Base-by-base conservation (phyloP, 1,284 basidiomycete genomes). In the Phlebopus sp. region DNA sequence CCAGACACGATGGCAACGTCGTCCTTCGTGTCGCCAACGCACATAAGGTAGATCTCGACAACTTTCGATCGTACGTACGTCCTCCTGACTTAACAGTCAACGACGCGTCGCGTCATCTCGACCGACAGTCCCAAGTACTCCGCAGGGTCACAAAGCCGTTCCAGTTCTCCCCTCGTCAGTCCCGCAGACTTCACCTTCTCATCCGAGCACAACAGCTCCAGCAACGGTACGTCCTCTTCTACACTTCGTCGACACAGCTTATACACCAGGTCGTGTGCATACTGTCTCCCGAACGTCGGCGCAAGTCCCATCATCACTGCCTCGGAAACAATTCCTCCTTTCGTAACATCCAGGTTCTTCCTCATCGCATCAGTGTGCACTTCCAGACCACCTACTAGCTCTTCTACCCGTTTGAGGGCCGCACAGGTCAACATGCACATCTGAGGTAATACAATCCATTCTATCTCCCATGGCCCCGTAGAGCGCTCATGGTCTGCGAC, bases 281-380 rank as follows among this genome's bases (percentile, higher is more conserved):
- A 60, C 46, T 74, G 73, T 31, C 73, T 60, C 17, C 74, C 74
- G 39, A 73, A 56, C 41, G 50, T 59, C 49, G 59, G 64, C 13
- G 70, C 73, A 15, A 76, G 60, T 1, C 58, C 63, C 73, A 74
- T 73, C 73, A 75, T 76, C 40, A 73, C 71, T 2, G 70, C 72
- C 53, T 75, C 73, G 25, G 71, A 72, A 21, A 67, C 64, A 40
- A 76, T 67, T 3, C 60, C 59, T 0, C 72, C 72, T 31, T 66
- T 63, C 17, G 72, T 72, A 8, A 69, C 34, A 2, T 52, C 49
- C 50, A 76, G 40, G 47, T 76, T 75, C 50, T 44, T 67, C 47
- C 52, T 57, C 73, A 76, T 75, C 18, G 56, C 62, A 8, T 58
- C 64, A 0, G 63, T 56, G 53, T 71, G 59, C 6, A 75, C 70